Evolutionary conservation across 2,329 filamentous ascomycete genomes (phyloP).

Genomic region (Elsinoe ampelina): DNA sequence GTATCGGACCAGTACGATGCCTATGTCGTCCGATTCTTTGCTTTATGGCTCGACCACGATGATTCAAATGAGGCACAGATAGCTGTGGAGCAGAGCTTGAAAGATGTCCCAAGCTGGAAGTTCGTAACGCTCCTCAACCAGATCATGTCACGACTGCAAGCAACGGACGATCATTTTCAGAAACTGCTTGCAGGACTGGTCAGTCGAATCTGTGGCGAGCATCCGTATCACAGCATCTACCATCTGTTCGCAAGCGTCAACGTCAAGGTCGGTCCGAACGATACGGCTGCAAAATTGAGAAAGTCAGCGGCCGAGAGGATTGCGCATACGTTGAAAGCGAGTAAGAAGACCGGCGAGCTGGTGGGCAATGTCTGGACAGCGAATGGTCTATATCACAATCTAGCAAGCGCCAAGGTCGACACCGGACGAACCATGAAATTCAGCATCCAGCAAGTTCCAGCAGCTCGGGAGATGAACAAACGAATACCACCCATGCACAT

Average conservation of each 20-base stretch:
- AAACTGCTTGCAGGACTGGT: slow-evolving; percentile 63
- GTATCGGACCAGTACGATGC: slow-evolving; percentile 85
- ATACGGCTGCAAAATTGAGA: slow-evolving; percentile 64
- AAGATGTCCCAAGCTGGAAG: slow-evolving; percentile 75
- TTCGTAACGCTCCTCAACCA: slow-evolving; percentile 94
- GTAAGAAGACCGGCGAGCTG: slow-evolving; percentile 44
- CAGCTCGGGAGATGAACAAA: slow-evolving; percentile 54
- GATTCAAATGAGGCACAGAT: slow-evolving; percentile 67
- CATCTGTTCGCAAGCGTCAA: slow-evolving; percentile 81
- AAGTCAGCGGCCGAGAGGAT: slow-evolving; percentile 64
- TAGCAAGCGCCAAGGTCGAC: slow-evolving; percentile 53
- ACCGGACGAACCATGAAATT: slow-evolving; percentile 33
- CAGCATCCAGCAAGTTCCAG: slow-evolving; percentile 51
- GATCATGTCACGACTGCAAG: slow-evolving; percentile 80
- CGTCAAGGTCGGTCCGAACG: slow-evolving; percentile 49
- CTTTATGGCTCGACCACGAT: slow-evolving; percentile 85
- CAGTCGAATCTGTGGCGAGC: slow-evolving; percentile 76
- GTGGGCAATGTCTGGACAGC: slow-evolving; percentile 68
- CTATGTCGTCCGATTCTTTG: slow-evolving; percentile 83
- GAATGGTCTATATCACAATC: slow-evolving; percentile 53
- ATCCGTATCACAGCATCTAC: slow-evolving; percentile 96
- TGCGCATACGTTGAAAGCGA: slow-evolving; percentile 48
- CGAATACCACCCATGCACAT: slow-evolving; percentile 58
- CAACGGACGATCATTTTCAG: slow-evolving; percentile 63
- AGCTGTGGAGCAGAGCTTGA: slow-evolving; percentile 61